Base-by-base conservation (phyloP, 768 basidiomycete species). In the Jaapia argillacea region DNA sequence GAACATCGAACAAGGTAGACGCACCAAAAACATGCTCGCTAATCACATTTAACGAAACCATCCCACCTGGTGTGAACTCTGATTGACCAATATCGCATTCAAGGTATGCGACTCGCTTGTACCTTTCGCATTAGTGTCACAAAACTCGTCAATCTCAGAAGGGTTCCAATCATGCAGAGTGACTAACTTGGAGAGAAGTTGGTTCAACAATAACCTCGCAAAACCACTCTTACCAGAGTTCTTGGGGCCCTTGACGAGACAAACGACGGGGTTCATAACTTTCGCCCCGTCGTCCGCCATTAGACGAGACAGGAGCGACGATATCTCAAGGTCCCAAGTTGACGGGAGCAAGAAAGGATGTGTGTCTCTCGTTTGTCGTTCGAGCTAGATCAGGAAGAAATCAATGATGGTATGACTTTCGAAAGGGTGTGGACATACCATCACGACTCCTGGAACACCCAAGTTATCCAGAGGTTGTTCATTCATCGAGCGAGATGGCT, bases 11-110 rank as follows among this genome's bases (percentile, higher is more conserved):
- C 7, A 24, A 6, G 39, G 37, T 47, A 35, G 40, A 51, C 65
- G 33, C 51, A 88, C 92, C 94, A 27, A 97, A 79, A 2, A 85
- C 49, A 16, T 78, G 80, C 2, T 57, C 55, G 6, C 81, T 75
- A 13, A 96, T 51, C 1, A 94, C 50, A 57, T 79, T 83, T 23
- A 99, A 62, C 0, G 88, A 75, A 10, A 96, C 84, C 63, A 88
- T 73, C 0, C 92, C 94, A 0, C 80, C 81, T 1, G 88, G 82
- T 1, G 85, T 83, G 56, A 97, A 94, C 60, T 97, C 93, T 3
- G 90, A 85, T 61, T 99, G 94, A 14, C 94, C 94, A 3, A 88
- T 53, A 61, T 99, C 94, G 46, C 86, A 88, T 57, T 98, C 94
- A 5, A 99, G 71, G 58, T 77, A 96, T 0, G 91, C 93, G 2